Base-by-base conservation (phyloP, 2,329 filamentous ascomycete species). In the Exophiala sp. region DNA sequence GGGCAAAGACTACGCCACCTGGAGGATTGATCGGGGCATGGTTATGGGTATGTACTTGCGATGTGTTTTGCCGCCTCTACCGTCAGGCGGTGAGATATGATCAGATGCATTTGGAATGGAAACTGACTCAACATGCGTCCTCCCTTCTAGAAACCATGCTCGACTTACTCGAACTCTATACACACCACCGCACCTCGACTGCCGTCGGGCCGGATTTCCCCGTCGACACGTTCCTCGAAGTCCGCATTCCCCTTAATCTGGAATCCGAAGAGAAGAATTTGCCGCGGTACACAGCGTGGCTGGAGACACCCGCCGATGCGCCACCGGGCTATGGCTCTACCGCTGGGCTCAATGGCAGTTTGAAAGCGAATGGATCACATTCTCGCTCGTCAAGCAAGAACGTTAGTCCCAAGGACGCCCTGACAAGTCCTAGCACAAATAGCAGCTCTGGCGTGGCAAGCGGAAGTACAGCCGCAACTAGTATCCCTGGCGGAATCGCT, bases 121-220 rank as follows among this genome's bases (percentile, higher is more conserved):
- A 7, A 38, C 43, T 46, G 2, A 42, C 24, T 30, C 13, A n/a
- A n/a, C n/a, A n/a, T n/a, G n/a, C 19, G 8, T 44, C 6, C 18
- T 18, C 11, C 6, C 2, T 2, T 7, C 66, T 77, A 71, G 91
- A 97, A 74, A 91, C 88, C 0, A 79, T 95, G 61, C 80, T 96
- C 32, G 93, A 97, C 64, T 76, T 96, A 0, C 77, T 97, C 21
- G 91, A 98, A 63, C 78, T 97, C 2, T 97, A 96, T 67, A 93
- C 88, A 0, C 86, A 95, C 63, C 85, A 94, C 64, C 80, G 81
- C 47, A 79, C 80, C 58, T 75, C 77, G 44, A 95, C 89, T 27
- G 81, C 83, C 43, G 74, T 95, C 16, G 90, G 89, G 5, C 74
- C 78, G 13, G 73, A 79, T 41, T 85, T 88, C 67, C 79, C 84